These are phyloP conservation scores for Urtica urens DNA, from an alignment of 306 rosid genomes.

Conservation along the genomic window DNA sequence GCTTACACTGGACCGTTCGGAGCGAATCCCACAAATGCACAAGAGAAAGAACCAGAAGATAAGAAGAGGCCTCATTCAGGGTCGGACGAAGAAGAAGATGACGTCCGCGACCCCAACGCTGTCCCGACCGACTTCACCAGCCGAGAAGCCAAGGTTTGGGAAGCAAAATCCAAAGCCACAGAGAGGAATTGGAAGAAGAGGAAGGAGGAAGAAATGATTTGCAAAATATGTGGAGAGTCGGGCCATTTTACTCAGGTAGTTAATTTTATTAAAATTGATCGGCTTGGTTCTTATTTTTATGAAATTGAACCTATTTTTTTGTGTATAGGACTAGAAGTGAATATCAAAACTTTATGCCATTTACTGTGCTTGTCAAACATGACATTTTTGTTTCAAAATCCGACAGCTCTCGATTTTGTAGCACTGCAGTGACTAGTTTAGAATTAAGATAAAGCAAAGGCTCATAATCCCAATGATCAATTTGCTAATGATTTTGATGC, in stretches of 20 bases:
- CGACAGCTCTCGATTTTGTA: too few species aligned
- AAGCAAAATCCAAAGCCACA: constrained; percentile 96
- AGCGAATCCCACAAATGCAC: constrained; percentile 30
- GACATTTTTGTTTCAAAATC: too few species aligned
- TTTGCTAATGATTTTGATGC: too few species aligned
- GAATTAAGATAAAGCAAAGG: too few species aligned
- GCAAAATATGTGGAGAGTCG: constrained; percentile 89
- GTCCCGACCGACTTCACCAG: constrained; percentile 96
- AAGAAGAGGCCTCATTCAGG: constrained; percentile 78
- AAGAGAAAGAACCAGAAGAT: constrained; percentile 42
- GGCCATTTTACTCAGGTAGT: constrained; percentile 98
- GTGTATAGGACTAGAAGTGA: too few species aligned
- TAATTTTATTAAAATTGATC: neutral
- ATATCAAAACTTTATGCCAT: constrained; percentile 13
- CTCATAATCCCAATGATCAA: too few species aligned
- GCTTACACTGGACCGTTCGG: constrained; percentile 90
- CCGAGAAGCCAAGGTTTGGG: constrained; percentile 99
- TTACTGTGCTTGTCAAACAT: constrained; percentile 15
- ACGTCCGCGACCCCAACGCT: constrained; percentile 82
- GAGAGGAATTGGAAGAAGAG: constrained; percentile 99
- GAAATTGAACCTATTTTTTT: too few species aligned
- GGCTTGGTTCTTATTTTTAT: neutral
- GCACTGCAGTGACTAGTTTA: too few species aligned
- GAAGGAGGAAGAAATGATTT: constrained; percentile 95
- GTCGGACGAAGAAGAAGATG: constrained; percentile 77